Conservation (phyloP, 2,329 filamentous ascomycete genomes). For the Biscogniauxia sp. region DNA sequence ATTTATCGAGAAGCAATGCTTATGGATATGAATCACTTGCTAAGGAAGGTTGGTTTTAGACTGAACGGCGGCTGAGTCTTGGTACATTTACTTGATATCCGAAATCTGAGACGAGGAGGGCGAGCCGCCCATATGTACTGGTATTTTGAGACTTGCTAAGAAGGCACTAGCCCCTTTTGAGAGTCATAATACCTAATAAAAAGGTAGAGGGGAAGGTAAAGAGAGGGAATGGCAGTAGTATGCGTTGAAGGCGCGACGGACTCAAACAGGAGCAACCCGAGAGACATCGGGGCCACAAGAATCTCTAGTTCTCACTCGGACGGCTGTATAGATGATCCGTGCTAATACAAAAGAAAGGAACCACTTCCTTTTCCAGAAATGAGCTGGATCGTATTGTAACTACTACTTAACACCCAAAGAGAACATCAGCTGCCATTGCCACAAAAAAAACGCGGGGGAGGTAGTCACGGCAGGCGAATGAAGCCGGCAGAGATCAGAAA, state of each 20-base stretch:
- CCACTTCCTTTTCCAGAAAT: neutral
- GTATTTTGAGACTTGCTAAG: neutral
- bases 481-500: neutral
- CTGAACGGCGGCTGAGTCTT: neutral
- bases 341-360: neutral
- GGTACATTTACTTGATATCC: neutral
- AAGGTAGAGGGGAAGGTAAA: neutral
- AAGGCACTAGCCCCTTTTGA: neutral
- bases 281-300: conserved; percentile 12
- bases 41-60: neutral
- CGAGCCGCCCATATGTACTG: neutral
- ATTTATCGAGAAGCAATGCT: neutral
- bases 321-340: neutral
- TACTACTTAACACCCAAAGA: neutral
- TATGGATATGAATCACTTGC: neutral
- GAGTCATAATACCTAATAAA: neutral
- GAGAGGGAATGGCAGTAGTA: neutral
- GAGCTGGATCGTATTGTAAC: too few relatives aligned
- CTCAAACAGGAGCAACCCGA: conserved; percentile 8
- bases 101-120: neutral
- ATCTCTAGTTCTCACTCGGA: neutral
- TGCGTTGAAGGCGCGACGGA: neutral
- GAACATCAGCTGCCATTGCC: neutral
- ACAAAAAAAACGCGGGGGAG: neutral
- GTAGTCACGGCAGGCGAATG: neutral